These are phyloP conservation scores for Exophiala aquamarina DNA, from an alignment of 2,329 filamentous ascomycete genomes.

Conservation along the genomic window DNA sequence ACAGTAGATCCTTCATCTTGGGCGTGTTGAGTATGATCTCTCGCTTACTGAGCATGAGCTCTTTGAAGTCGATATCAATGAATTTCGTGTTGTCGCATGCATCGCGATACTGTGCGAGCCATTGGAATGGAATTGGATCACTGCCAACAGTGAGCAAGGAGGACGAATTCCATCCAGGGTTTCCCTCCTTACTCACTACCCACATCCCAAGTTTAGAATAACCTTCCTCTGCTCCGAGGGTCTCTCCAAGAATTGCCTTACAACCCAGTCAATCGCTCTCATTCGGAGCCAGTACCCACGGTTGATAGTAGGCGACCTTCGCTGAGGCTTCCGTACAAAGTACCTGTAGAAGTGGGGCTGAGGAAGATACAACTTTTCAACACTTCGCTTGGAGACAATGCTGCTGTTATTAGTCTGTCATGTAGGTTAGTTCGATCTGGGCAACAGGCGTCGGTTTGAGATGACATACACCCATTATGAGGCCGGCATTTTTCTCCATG, in stretches of 20 bases:
- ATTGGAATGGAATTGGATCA: constrained; percentile 84
- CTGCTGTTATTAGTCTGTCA: constrained; percentile 81
- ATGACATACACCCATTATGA: constrained; percentile 54
- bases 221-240: constrained; percentile 37
- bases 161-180: neutral
- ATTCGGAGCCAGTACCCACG: constrained; percentile 85
- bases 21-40: constrained; percentile 27
- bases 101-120: constrained; percentile 65
- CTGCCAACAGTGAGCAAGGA: constrained; percentile 46
- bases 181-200: constrained; percentile 28
- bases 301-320: constrained; percentile 85
- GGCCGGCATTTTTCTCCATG: constrained; percentile 46
- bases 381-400: constrained; percentile 88
- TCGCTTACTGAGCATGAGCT: constrained; percentile 28
- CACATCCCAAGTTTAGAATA: constrained; percentile 29
- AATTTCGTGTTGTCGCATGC: constrained; percentile 32
- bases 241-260: constrained; percentile 69
- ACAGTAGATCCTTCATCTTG: constrained; percentile 24
- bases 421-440: neutral
- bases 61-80: constrained; percentile 28
- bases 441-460: neutral
- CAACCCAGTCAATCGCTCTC: constrained; percentile 73
- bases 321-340: constrained; percentile 81
- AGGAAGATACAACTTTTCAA: constrained; percentile 83
- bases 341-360: constrained; percentile 83